Percentiles rank a stretch among this genome's conserved stretches.
Evolutionary conservation across 768 basidiomycete species (phyloP).

Genomic region (Amyloporia xantha): DNA sequence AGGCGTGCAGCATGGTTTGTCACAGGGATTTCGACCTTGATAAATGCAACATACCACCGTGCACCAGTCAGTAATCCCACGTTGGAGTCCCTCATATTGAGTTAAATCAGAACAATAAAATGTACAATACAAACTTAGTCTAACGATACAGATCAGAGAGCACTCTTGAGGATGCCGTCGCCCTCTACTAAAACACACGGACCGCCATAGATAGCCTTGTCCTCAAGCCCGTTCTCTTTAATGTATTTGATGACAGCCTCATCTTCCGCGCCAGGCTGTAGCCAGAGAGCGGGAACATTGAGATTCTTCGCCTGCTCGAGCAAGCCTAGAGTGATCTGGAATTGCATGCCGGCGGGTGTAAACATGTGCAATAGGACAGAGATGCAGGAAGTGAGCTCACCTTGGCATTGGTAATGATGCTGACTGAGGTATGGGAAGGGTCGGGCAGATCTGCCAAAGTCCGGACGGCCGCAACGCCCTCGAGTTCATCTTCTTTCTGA

Average conservation of each 20-base stretch:
- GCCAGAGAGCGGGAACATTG: slow-evolving; percentile 75
- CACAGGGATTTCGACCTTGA: too few species aligned
- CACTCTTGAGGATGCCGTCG: slow-evolving; percentile 38
- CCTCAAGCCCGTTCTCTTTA: slow-evolving; percentile 53
- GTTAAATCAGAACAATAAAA: too few species aligned
- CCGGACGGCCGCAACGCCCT: slow-evolving; percentile 52
- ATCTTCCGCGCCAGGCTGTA: slow-evolving; percentile 85
- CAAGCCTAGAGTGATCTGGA: slow-evolving; percentile 61
- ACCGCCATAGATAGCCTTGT: slow-evolving; percentile 73
- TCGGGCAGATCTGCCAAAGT: slow-evolving; percentile 49
- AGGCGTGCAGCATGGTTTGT: too few species aligned
- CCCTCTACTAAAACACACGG: slow-evolving; percentile 80
- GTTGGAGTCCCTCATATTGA: too few species aligned
- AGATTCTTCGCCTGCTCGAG: slow-evolving; percentile 63
- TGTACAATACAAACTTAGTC: not conserved
- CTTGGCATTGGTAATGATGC: slow-evolving; percentile 73
- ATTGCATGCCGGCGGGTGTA: not conserved
- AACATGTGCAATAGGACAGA: not conserved
- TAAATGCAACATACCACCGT: not conserved
- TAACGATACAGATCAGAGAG: slow-evolving; percentile 3
- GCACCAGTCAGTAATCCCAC: too few species aligned
- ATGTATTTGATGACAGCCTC: slow-evolving; percentile 57
- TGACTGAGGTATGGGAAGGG: slow-evolving; percentile 65
- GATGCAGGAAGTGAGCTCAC: slow-evolving; percentile 26
- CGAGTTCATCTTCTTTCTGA: slow-evolving; percentile 66